These are phyloP conservation scores for Mycena vitilis DNA, from an alignment of 768 basidiomycete species.

Conservation along the genomic window DNA sequence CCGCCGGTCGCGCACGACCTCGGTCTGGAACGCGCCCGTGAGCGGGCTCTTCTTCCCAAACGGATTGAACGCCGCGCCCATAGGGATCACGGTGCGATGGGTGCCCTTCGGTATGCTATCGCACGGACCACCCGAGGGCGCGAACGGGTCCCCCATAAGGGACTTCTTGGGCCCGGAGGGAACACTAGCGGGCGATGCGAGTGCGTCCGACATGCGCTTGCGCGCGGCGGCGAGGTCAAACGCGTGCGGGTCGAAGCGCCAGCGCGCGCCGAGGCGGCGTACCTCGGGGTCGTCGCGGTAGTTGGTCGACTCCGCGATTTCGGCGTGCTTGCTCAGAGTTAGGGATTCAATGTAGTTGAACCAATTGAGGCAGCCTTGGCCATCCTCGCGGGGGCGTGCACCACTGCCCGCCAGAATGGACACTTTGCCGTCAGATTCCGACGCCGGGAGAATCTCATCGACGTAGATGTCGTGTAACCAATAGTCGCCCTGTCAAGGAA, in stretches of 20 bases:
- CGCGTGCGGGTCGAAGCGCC: constrained; percentile 25
- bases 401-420: constrained; percentile 26
- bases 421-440: constrained; percentile 25
- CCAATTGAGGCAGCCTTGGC: constrained; percentile 26
- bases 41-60: constrained; percentile 5
- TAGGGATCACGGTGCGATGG: constrained; percentile 16
- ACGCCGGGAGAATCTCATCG: constrained; percentile 13
- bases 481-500: constrained; percentile 15
- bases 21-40: constrained; percentile 22
- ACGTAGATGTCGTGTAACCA: constrained; percentile 33
- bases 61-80: constrained; percentile 9
- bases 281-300: constrained; percentile 26
- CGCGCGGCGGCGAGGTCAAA: constrained; percentile 27
- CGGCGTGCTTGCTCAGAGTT: constrained; percentile 16
- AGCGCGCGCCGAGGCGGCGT: constrained; percentile 21
- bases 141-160: constrained; percentile 11
- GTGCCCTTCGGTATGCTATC: constrained; percentile 29
- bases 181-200: constrained; percentile 29
- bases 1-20: constrained; percentile 26
- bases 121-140: not conserved
- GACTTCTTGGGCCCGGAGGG: constrained; percentile 28
- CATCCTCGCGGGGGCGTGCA: constrained; percentile 31
- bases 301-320: constrained; percentile 20
- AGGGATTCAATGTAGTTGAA: constrained; percentile 15
- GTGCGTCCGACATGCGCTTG: constrained; percentile 25